Evolutionary conservation across 2,329 filamentous ascomycete genomes (phyloP).

Genomic region (Venturia oleaginea): DNA sequence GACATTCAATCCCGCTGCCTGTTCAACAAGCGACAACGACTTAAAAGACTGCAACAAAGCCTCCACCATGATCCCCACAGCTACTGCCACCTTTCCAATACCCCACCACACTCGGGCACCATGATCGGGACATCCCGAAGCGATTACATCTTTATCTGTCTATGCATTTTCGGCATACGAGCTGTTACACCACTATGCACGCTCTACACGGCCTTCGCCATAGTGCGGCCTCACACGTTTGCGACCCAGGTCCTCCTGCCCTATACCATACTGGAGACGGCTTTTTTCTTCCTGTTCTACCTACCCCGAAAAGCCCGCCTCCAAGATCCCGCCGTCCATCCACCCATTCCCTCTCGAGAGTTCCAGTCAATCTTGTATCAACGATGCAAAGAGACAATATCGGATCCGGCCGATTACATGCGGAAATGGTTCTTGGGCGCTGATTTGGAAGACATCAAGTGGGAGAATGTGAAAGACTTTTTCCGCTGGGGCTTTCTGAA

Average conservation of each 20-base stretch:
- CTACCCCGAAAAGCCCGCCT: neutral
- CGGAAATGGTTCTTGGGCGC: conserved; percentile 59
- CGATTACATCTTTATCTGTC: conserved; percentile 7
- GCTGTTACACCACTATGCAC: conserved; percentile 2
- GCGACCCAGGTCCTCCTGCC: neutral
- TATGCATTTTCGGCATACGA: neutral
- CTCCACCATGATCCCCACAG: neutral
- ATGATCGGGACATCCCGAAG: neutral
- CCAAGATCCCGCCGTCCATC: neutral
- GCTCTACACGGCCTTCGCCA: neutral
- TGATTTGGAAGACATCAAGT: conserved; percentile 45
- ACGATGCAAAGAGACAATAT: conserved; percentile 46
- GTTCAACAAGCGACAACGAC: neutral
- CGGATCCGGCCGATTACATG: conserved; percentile 49
- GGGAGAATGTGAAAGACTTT: conserved; percentile 62
- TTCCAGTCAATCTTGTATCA: conserved; percentile 49
- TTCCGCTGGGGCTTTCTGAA: conserved; percentile 61
- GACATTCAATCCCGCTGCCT: neutral
- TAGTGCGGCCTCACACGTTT: neutral
- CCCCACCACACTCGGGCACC: neutral
- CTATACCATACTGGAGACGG: neutral
- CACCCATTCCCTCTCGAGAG: conserved; percentile 21
- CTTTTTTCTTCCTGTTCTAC: conserved; percentile 3
- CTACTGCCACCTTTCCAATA: neutral
- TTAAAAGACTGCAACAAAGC: neutral